phyloP scores from a whole-genome alignment of 179 eudicot species.

The Beta lomatogona region DNA sequence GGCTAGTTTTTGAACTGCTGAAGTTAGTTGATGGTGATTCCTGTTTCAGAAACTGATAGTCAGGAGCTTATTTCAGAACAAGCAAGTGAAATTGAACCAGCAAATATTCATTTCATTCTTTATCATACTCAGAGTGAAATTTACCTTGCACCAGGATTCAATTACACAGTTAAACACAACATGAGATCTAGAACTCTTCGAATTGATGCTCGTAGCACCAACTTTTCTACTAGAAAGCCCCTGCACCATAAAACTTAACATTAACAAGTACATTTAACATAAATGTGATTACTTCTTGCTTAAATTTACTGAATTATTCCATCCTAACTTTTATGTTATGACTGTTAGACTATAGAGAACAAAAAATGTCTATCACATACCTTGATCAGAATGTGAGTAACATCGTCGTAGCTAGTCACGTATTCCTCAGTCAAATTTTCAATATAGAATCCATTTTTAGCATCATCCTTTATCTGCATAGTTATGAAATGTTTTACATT shows the following conservation, averaged over 20 bases:
- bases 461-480: conserved; percentile 81
- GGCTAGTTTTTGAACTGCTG: conserved; percentile 87
- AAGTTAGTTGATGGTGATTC: conserved; percentile 67
- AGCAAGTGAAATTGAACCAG: background rate
- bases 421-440: conserved; percentile 95
- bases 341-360: background rate
- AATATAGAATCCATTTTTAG: conserved; percentile 75
- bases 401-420: conserved; percentile 75
- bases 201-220: conserved; percentile 78
- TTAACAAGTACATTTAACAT: background rate
- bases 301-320: background rate
- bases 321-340: background rate
- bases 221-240: conserved; percentile 88
- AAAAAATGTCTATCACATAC: conserved; percentile 32
- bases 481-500: conserved; percentile 10
- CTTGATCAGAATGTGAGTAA: conserved; percentile 81
- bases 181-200: conserved; percentile 91
- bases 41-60: conserved; percentile 37
- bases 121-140: background rate
- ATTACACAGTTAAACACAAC: conserved; percentile 79
- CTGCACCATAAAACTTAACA: conserved; percentile 40
- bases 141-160: conserved; percentile 98
- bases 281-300: background rate
- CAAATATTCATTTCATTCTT: background rate
- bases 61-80: background rate